These are phyloP conservation scores for Cordyceps fumosorosea DNA, from an alignment of 2,329 filamentous ascomycete species.

Conservation along the genomic window DNA sequence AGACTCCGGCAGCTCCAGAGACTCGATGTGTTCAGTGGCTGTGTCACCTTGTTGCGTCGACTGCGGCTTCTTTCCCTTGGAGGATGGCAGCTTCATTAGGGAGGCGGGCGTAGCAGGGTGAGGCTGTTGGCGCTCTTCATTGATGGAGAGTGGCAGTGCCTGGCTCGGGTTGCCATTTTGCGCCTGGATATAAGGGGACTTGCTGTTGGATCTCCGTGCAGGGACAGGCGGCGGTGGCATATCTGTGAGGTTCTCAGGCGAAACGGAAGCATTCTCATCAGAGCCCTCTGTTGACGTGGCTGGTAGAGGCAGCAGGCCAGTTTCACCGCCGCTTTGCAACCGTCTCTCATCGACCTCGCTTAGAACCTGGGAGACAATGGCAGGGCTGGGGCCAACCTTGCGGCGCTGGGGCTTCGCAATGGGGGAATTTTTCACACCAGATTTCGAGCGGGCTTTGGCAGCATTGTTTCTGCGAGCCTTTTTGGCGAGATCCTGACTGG, in stretches of 20 bases:
- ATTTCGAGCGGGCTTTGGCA: constrained; percentile 44
- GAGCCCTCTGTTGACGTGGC: constrained; percentile 46
- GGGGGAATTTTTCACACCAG: constrained; percentile 60
- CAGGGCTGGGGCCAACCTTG: constrained; percentile 45
- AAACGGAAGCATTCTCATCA: constrained; percentile 59
- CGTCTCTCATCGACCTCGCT: constrained; percentile 43
- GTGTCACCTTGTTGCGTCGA: constrained; percentile 34
- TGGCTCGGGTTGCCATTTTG: constrained; percentile 32
- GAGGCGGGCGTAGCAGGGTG: constrained; percentile 81
- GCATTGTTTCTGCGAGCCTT: constrained; percentile 47
- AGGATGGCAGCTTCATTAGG: constrained; percentile 67
- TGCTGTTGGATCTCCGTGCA: constrained; percentile 54
- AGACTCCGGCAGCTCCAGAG: constrained; percentile 67
- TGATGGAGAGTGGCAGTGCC: constrained; percentile 1
- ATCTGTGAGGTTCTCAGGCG: constrained; percentile 55
- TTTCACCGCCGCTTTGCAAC: constrained; percentile 30
- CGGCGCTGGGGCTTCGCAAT: constrained; percentile 61
- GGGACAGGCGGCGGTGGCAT: constrained; percentile 65
- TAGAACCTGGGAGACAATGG: constrained; percentile 49
- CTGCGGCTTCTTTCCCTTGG: constrained; percentile 42
- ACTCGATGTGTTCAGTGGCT: constrained; percentile 49
- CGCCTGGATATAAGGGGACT: constrained; percentile 61
- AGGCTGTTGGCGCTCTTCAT: constrained; percentile 30
- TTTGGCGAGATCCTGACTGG: constrained; percentile 43
- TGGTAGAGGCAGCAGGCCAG: constrained; percentile 31